phyloP scores from a whole-genome alignment of 768 basidiomycete genomes.

The Tulasnella calospora region DNA sequence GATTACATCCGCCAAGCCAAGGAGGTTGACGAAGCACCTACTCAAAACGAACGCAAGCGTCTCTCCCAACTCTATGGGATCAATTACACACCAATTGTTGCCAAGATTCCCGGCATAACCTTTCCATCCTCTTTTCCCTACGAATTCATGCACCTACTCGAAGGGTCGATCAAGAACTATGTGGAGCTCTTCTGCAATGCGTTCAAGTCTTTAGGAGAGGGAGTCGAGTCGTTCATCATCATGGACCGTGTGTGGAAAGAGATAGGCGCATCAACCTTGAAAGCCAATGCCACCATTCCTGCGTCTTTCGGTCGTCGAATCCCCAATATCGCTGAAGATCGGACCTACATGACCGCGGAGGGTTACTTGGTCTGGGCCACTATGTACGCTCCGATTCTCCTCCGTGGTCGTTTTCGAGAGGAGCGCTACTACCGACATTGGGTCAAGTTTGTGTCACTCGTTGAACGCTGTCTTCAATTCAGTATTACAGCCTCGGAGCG shows the following conservation, averaged over 20 bases:
- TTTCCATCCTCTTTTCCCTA: constrained; percentile 43
- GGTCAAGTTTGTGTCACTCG: neutral
- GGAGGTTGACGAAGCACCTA: neutral
- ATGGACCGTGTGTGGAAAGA: constrained; percentile 40
- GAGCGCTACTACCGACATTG: constrained; percentile 36
- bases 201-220: too few species aligned
- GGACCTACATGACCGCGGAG: constrained; percentile 38
- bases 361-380: constrained; percentile 42
- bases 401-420: constrained; percentile 36
- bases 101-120: constrained; percentile 34
- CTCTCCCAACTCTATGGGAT: constrained; percentile 36
- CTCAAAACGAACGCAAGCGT: constrained; percentile 29
- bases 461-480: neutral
- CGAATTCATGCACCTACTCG: constrained; percentile 51
- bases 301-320: constrained; percentile 36
- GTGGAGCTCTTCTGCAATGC: constrained; percentile 30
- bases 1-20: neutral
- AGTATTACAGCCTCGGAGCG: too few species aligned
- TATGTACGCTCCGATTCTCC: constrained; percentile 41
- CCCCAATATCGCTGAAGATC: constrained; percentile 37
- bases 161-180: constrained; percentile 44
- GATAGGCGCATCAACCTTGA: constrained; percentile 38
- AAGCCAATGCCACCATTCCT: constrained; percentile 40
- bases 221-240: too few species aligned
- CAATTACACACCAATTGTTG: constrained; percentile 38